Base-by-base conservation (phyloP, 768 basidiomycete genomes). In the Naganishia antarctica region DNA sequence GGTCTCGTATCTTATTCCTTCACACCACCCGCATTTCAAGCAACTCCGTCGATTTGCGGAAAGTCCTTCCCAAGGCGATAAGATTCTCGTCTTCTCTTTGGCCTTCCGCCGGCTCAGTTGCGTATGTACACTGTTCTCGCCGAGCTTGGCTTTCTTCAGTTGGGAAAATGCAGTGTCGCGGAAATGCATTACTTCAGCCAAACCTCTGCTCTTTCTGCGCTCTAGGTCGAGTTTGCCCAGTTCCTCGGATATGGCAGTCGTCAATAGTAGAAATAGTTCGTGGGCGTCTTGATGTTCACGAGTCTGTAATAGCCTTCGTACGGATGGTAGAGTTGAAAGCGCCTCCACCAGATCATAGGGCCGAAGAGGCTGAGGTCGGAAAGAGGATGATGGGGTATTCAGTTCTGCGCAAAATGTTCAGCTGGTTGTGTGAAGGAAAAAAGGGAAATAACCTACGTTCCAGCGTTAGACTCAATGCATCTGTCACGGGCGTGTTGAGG, bases 201-300 rank as follows among this genome's bases (percentile, higher is more conserved):
- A 79, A 7, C 90, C 89, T 50, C 85, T 82, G 72, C 90, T 86
- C 44, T 85, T 81, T 46, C 81, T 80, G 2, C 84, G 83, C 74
- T 93, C 90, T 47, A 82, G 83, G 61, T 87, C 85, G 0, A 96
- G 83, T 1, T 86, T 83, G 1, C 79, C 73, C n/a, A 86, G 82
- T 75, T 98, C 94, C 66, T 86, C 87, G 78, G 90, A 90, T 69
- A 97, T 82, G 59, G 86, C 88, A 75, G 93, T 91, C 0, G 91
- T 88, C 9, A 97, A 80, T 32, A 97, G 85, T 70, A 94, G 87
- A 79, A 96, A 97, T n/a, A 98, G 83, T 74, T 98, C 94, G 73
- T 98, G 94, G 4, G 94, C 94, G 75, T 98, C 94, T 79, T 98
- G 94, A 75, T 98, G 94, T 74, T 96, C 91, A 13, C 90, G 86